Evolutionary conservation across 2,329 filamentous ascomycete species (phyloP).

Genomic region (Fusarium nurragi): DNA sequence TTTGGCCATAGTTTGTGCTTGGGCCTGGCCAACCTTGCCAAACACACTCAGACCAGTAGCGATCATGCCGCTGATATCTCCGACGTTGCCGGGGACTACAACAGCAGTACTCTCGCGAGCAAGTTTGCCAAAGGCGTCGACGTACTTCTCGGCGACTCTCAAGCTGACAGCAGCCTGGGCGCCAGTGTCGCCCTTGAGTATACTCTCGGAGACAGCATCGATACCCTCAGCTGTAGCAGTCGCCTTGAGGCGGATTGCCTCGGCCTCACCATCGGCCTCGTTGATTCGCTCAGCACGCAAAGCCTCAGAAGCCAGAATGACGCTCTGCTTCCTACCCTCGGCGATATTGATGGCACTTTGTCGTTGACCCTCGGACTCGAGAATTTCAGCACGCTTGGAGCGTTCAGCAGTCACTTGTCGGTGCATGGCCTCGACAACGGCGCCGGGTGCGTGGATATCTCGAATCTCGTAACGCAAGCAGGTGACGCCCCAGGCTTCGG

Average conservation of each 20-base stretch:
- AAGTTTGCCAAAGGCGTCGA: slow-evolving; percentile 90
- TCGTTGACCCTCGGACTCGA: slow-evolving; percentile 95
- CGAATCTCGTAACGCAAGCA: slow-evolving; percentile 98
- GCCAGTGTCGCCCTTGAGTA: slow-evolving; percentile 75
- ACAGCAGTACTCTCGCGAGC: slow-evolving; percentile 96
- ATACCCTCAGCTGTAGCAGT: slow-evolving; percentile 88
- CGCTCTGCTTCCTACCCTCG: slow-evolving; percentile 95
- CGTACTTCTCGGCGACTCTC: slow-evolving; percentile 95
- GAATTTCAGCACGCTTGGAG: slow-evolving; percentile 95
- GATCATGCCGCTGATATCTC: slow-evolving; percentile 96
- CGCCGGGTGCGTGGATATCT: slow-evolving; percentile 94
- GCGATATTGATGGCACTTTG: slow-evolving; percentile 99
- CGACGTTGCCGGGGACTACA: slow-evolving; percentile 95
- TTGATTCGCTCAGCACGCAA: slow-evolving; percentile 93
- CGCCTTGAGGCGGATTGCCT: slow-evolving; percentile 89
- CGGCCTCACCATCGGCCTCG: slow-evolving; percentile 87
- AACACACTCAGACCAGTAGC: slow-evolving; percentile 95
- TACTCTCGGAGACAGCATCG: slow-evolving; percentile 81
- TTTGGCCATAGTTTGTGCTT: slow-evolving; percentile 73
- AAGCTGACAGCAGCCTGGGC: slow-evolving; percentile 88
- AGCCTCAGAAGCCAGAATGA: slow-evolving; percentile 95
- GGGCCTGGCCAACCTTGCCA: slow-evolving; percentile 86
- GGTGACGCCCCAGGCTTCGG: slow-evolving; percentile 94
- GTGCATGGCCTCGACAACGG: slow-evolving; percentile 98
- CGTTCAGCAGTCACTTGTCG: slow-evolving; percentile 96